phyloP scores from a whole-genome alignment of 2,329 filamentous ascomycete species.

The Paracoccidioides brasiliensis region DNA sequence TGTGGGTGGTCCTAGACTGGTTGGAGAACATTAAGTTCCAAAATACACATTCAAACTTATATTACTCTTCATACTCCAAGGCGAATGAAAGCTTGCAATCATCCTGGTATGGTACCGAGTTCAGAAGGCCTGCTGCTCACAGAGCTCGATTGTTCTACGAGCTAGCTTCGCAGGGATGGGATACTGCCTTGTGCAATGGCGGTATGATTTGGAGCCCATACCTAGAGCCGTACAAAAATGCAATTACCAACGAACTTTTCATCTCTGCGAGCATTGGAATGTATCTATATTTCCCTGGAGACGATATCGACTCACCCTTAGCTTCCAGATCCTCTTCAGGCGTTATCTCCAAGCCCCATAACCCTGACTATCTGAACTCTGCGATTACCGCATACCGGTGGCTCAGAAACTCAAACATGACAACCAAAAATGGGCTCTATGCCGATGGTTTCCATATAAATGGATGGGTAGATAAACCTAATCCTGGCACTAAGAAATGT shows the following conservation, averaged over 20 bases:
- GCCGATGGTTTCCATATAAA: slow-evolving; percentile 81
- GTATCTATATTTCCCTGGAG: slow-evolving; percentile 81
- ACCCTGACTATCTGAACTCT: slow-evolving; percentile 55
- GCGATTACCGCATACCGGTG: slow-evolving; percentile 70
- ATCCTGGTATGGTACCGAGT: slow-evolving; percentile 64
- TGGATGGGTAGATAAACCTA: slow-evolving; percentile 43
- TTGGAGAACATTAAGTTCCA: slow-evolving; percentile 70
- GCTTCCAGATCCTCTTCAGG: slow-evolving; percentile 13
- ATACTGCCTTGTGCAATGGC: slow-evolving; percentile 64
- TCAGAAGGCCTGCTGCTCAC: slow-evolving; percentile 65
- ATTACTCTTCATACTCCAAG: slow-evolving; percentile 36
- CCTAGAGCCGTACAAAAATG: slow-evolving; percentile 79
- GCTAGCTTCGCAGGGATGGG: slow-evolving; percentile 66
- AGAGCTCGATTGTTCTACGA: slow-evolving; percentile 78
- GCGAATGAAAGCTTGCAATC: slow-evolving; percentile 14
- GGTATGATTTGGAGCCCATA: slow-evolving; percentile 87
- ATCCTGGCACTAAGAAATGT: slow-evolving; percentile 57
- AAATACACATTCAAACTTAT: slow-evolving; percentile 50
- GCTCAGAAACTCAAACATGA: slow-evolving; percentile 71
- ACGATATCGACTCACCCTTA: slow-evolving; percentile 55
- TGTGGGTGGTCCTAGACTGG: slow-evolving; percentile 92
- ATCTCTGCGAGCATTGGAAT: slow-evolving; percentile 75
- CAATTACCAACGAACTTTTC: slow-evolving; percentile 86
- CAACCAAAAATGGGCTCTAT: slow-evolving; percentile 56
- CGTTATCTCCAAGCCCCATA: slow-evolving; percentile 31